Base-by-base conservation (phyloP, 805 yeast species). In the Ogataea ramenticola region DNA sequence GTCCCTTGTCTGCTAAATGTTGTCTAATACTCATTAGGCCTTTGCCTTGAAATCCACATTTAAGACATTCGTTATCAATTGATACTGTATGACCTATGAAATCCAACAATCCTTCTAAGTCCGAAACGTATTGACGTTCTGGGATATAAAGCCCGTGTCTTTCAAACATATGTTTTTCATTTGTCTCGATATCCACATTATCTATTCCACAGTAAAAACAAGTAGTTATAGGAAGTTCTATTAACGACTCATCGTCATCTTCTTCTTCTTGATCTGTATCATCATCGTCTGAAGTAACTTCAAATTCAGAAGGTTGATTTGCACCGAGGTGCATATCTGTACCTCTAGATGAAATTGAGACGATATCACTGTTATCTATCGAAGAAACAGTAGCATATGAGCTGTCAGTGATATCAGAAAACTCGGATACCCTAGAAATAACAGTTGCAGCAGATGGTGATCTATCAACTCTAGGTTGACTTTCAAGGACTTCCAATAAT, bases 61-160 rank as follows among this genome's bases (percentile, higher is more conserved):
- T 77, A 36, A 90, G 62, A 60, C 99, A 93, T 54, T 80, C 75
- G 52, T 84, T 79, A 26, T 96, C 96, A 26, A 82, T 65, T 14
- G 88, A 82, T 38, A 90, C 78, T 48, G 79, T 78, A 50, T 87
- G 89, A 21, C 86, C 88, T 45, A 93, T 64, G 56, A 82, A 84
- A 3, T 66, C 62, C 16, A 93, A 60, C 24, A 93, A 67, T 0
- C 96, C 97, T 29, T 71, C 74, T 33, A 75, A 61, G 59, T 91
- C 88, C 0, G 64, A 66, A 40, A 93, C 67, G 53, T 77, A 86
- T 17, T 79, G 75, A 49, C 75, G 68, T 57, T 93, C 96, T 1
- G 99, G 99, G 8, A 93, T 74, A 49, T 82, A 91, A 29, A 93
- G 72, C 0, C 98, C 98, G 61, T 86, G 96, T 37, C 61, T 70